These are phyloP conservation scores for Jatropha multifida DNA, from an alignment of 441 rosid genomes.

Conservation along the genomic window DNA sequence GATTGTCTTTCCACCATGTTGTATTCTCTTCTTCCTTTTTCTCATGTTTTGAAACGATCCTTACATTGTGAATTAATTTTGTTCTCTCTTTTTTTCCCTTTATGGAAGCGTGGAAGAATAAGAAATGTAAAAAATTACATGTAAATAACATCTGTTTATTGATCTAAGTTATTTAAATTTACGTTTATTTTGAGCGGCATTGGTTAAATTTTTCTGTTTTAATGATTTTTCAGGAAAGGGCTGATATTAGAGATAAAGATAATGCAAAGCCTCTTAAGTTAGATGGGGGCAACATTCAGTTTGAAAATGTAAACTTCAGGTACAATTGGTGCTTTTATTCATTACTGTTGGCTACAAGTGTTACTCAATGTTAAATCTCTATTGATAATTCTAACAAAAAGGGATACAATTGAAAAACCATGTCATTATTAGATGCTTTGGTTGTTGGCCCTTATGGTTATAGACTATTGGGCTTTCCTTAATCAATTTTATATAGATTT, in stretches of 20 bases:
- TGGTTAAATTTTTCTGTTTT: slow-evolving; percentile 8
- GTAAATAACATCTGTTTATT: neutral
- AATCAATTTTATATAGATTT: no score
- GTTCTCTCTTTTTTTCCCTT: neutral
- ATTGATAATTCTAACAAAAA: no score
- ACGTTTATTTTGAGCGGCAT: neutral
- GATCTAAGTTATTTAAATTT: neutral
- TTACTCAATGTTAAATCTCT: no score
- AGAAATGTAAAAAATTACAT: neutral
- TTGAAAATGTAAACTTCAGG: slow-evolving; percentile 85
- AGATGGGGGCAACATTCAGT: slow-evolving; percentile 79
- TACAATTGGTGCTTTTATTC: slow-evolving; percentile 29
- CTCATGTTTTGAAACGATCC: neutral
- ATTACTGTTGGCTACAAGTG: neutral
- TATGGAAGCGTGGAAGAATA: neutral
- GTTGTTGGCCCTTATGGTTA: no score
- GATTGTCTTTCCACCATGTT: neutral
- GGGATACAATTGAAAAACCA: no score
- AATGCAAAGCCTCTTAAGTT: slow-evolving; percentile 55
- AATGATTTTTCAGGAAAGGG: slow-evolving; percentile 64
- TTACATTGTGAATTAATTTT: neutral
- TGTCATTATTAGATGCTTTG: no score
- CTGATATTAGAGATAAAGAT: slow-evolving; percentile 66
- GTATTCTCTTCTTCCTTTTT: neutral
- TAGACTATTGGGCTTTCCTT: no score